Conservation (phyloP, 208 protist genomes). For the Wallacemonas sp. region DNA sequence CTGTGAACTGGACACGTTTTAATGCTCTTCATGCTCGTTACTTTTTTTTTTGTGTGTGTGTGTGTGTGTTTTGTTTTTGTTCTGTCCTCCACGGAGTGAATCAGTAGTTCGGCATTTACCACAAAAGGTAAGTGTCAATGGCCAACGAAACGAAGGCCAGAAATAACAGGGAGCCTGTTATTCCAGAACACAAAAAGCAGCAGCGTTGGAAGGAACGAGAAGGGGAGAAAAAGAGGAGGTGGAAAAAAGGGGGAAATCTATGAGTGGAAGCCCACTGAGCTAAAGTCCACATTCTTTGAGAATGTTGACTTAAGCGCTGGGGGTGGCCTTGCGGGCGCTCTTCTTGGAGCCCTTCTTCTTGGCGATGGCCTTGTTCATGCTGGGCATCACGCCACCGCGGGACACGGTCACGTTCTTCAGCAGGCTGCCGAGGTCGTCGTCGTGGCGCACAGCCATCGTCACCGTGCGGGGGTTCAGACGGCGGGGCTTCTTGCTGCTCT, state of each 20-base stretch:
- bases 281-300: conserved; percentile 9
- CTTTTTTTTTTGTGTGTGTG: too few relatives aligned
- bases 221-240: conserved; percentile 11
- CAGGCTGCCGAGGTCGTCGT: conserved; percentile 71
- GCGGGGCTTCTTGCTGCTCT: conserved; percentile 68
- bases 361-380: conserved; percentile 73
- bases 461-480: conserved; percentile 75
- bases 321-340: conserved; percentile 45
- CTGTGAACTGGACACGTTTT: too few relatives aligned
- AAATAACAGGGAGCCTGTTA: too few relatives aligned
- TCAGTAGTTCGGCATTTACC: too few relatives aligned
- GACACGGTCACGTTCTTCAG: conserved; percentile 79
- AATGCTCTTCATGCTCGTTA: too few relatives aligned
- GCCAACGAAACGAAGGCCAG: too few relatives aligned
- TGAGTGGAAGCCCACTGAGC: conserved; percentile 12
- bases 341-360: conserved; percentile 84
- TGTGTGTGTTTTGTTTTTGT: too few relatives aligned
- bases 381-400: conserved; percentile 81
- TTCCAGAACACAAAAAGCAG: too few relatives aligned
- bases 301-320: conserved; percentile 41
- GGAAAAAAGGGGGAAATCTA: conserved; percentile 17
- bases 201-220: too few relatives aligned
- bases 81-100: too few relatives aligned
- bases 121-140: too few relatives aligned
- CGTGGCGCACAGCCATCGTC: conserved; percentile 80